Evolutionary conservation across 192 early-diverging fungal genomes (phyloP).

Genomic region (Irineochytrium annulatum): DNA sequence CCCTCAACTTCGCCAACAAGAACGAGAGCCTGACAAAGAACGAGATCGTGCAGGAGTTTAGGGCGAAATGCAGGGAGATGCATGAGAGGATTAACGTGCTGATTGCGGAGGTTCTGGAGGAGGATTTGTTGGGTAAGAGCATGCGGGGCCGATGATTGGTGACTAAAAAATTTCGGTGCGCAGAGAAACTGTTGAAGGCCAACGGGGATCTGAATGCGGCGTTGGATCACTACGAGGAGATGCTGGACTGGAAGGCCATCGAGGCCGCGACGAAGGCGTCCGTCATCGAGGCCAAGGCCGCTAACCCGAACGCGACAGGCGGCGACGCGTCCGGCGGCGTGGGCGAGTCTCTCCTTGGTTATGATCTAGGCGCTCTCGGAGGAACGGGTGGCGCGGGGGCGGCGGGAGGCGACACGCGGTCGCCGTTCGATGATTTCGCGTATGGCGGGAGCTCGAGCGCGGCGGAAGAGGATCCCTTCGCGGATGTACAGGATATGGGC

Average conservation of each 20-base stretch:
- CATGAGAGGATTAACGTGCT: not conserved
- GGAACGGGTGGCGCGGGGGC: too few species aligned
- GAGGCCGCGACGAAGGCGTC: not conserved
- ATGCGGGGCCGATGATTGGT: not conserved
- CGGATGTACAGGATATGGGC: too few species aligned
- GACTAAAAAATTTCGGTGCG: not conserved
- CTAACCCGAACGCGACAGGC: too few species aligned
- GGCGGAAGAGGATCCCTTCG: too few species aligned
- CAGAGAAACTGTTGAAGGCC: conserved; percentile 11
- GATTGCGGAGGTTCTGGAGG: conserved; percentile 16
- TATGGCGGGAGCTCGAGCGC: too few species aligned
- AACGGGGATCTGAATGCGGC: conserved; percentile 6
- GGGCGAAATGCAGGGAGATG: not conserved
- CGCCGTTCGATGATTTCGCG: too few species aligned
- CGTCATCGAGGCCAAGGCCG: not conserved
- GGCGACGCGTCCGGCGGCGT: too few species aligned
- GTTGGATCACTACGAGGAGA: conserved; percentile 10
- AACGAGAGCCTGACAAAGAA: not conserved
- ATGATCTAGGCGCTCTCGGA: too few species aligned
- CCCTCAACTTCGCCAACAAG: conserved; percentile 3
- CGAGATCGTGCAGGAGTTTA: conserved; percentile 7
- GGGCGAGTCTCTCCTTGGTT: too few species aligned
- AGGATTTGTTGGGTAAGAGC: conserved; percentile 10
- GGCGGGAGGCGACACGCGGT: too few species aligned
- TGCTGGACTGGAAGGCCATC: not conserved